Percentiles rank a stretch among this genome's conserved stretches.
Evolutionary conservation across 2,329 filamentous ascomycete species (phyloP).

Genomic region (Capronia epimyces): DNA sequence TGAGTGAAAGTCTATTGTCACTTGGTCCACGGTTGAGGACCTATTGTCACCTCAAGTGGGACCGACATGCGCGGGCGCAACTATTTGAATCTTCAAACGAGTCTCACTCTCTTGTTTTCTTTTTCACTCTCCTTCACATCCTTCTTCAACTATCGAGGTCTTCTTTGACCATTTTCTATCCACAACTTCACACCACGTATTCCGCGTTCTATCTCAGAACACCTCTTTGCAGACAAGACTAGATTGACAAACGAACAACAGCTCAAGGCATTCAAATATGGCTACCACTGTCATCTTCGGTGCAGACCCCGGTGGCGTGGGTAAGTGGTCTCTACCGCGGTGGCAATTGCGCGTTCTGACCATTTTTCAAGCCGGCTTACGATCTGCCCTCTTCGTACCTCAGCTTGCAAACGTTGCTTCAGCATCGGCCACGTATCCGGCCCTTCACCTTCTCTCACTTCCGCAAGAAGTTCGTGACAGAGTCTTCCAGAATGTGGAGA

Average conservation of each 20-base stretch:
- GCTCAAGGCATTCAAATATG: background rate
- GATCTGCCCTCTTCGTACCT: background rate
- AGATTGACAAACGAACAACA: too few species aligned
- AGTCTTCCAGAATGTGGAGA: conserved; percentile 2
- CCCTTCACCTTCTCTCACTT: conserved; percentile 17
- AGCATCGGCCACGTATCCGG: background rate
- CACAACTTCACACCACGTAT: too few species aligned
- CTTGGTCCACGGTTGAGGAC: background rate
- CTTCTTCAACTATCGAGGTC: background rate
- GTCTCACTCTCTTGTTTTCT: background rate
- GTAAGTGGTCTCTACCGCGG: background rate
- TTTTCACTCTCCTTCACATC: background rate
- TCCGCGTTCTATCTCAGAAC: too few species aligned
- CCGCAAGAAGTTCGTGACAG: conserved; percentile 20
- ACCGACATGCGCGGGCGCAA: background rate
- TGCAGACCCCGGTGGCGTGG: background rate
- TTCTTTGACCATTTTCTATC: background rate
- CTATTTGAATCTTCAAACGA: background rate
- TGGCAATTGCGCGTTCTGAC: background rate
- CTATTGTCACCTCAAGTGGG: background rate
- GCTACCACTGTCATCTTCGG: background rate
- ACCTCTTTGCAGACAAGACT: too few species aligned
- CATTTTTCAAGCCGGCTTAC: background rate
- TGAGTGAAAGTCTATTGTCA: background rate
- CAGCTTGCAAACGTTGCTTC: background rate